These are phyloP conservation scores for Russula olivacea DNA, from an alignment of 768 basidiomycete genomes.

Conservation along the genomic window DNA sequence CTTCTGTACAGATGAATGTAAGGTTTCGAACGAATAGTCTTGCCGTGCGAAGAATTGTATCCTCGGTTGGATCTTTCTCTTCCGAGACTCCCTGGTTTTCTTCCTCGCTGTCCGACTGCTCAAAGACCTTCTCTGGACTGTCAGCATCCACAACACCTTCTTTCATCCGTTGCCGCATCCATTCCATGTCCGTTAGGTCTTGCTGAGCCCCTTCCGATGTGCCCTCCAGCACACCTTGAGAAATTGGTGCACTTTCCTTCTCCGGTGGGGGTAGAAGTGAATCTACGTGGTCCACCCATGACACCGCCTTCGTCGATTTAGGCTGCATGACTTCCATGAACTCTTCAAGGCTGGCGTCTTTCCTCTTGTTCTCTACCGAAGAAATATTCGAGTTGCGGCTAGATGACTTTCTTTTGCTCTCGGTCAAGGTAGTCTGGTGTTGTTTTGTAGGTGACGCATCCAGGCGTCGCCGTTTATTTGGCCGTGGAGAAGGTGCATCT, in stretches of 20 bases:
- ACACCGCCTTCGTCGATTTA: constrained; percentile 48
- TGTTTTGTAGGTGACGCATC: constrained; percentile 32
- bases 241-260: constrained; percentile 21
- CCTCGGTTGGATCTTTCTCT: constrained; percentile 27
- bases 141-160: constrained; percentile 36
- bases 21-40: constrained; percentile 93
- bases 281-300: constrained; percentile 54
- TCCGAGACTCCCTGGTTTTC: constrained; percentile 22
- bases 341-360: constrained; percentile 45
- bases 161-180: constrained; percentile 64
- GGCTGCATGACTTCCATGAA: constrained; percentile 75
- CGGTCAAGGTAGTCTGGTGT: constrained; percentile 24
- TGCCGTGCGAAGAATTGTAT: constrained; percentile 63
- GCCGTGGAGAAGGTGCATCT: constrained; percentile 59
- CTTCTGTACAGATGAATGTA: constrained; percentile 74
- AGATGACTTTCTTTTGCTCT: constrained; percentile 6
- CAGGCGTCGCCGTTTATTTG: constrained; percentile 61
- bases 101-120: constrained; percentile 57
- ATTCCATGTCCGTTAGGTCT: constrained; percentile 61
- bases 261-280: constrained; percentile 18
- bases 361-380: constrained; percentile 25
- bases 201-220: constrained; percentile 31
- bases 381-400: constrained; percentile 7
- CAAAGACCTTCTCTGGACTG: constrained; percentile 44
- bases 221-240: not conserved